Base-by-base conservation (phyloP, 805 yeast genomes). In the Yarrowia sp. region DNA sequence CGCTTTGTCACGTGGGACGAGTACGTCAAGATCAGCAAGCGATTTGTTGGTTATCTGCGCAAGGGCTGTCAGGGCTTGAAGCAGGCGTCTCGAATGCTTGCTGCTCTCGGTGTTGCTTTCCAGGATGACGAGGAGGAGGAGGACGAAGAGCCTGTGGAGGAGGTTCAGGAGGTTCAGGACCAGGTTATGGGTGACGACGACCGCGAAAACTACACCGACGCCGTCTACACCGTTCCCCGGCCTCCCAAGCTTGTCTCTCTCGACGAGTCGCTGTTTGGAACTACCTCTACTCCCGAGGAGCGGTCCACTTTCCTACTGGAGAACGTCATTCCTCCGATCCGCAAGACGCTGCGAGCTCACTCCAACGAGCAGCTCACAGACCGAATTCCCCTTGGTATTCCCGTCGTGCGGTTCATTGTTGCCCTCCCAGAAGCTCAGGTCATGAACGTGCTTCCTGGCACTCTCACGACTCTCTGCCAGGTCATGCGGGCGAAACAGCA, bases 381-480 rank as follows among this genome's bases (percentile, higher is more conserved):
- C 16, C 82, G 97, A 70, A 83, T 90, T 9, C 90, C 96, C 1
- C 71, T 94, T 55, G 85, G 96, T 2, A 92, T 90, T 69, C 93
- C 96, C 0, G 75, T 91, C 51, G 84, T 88, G 4, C 81, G 85
- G 61, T 80, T 88, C 63, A 73, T 88, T 24, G 76, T 83, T 67
- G 83, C 90, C 56, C 77, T 93, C 41, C 76, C 87, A 0, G 77
- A 79, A 10, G 85, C 82, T 1, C 76, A 77, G 22, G 76, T 88
- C 25, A 81, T 80, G 18, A 69, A 78, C 4, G 83, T 84, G 55
- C 78, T 94, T 22, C 96, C 98, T 0, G 94, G 96, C 22, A 81
- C 88, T 12, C 77, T 94, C 66, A 88, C 97, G 0, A 84, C 85
- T 65, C 80, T 91, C n/a, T 91, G 97, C 71, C 97, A 93, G 71